Percentiles rank a stretch among this genome's conserved stretches.
Evolutionary conservation across 2,329 filamentous ascomycete species (phyloP).

Genomic region (Botryotinia calthae): DNA sequence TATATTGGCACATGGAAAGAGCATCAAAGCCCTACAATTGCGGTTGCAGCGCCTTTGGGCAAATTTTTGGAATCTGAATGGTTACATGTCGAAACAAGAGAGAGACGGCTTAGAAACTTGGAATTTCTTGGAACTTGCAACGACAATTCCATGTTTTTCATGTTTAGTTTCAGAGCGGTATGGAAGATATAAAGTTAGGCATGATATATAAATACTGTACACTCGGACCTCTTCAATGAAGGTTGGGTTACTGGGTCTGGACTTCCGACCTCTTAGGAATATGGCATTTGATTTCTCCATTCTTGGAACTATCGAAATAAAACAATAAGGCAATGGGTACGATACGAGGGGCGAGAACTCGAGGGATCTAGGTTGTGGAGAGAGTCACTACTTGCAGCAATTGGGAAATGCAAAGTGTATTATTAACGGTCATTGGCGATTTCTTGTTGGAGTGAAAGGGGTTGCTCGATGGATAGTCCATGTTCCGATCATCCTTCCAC

Average conservation of each 20-base stretch:
- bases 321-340: neutral
- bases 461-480: conserved; percentile 2
- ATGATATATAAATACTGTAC: neutral
- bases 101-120: neutral
- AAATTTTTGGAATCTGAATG: neutral
- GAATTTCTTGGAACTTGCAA: neutral
- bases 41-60: neutral
- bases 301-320: neutral
- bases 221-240: neutral
- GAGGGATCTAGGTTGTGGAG: neutral
- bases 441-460: neutral
- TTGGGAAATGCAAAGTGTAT: neutral
- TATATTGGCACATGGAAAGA: neutral
- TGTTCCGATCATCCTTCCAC: neutral
- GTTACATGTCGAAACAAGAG: neutral
- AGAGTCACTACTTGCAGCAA: neutral
- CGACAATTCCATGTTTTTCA: neutral
- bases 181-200: neutral
- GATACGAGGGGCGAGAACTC: neutral
- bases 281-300: neutral
- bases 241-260: neutral
- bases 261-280: neutral
- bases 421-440: neutral
- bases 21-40: neutral
- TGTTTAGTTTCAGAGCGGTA: neutral